Conservation (phyloP, 495 filamentous ascomycete species). For the Penicillium daleae region DNA sequence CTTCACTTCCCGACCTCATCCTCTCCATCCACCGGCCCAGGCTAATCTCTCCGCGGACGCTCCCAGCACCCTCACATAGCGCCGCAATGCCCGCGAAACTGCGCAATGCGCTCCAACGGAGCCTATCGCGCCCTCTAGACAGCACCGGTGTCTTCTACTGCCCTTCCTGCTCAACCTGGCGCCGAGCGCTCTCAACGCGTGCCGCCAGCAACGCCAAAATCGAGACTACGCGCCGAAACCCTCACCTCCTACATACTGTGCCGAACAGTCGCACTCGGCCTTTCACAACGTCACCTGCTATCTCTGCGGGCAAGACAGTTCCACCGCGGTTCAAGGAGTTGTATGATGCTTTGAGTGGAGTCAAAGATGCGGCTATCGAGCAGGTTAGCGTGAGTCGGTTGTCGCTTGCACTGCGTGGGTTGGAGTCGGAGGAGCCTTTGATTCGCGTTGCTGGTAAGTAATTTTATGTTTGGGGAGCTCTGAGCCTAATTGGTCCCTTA, state of each 20-base stretch:
- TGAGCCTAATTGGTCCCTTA: background rate
- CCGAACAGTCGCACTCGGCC: constrained; percentile 12
- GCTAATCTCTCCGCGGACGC: constrained; percentile 13
- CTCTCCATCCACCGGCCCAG: constrained; percentile 15
- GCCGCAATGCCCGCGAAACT: constrained; percentile 47
- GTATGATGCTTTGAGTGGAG: constrained; percentile 60
- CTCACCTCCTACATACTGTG: constrained; percentile 9
- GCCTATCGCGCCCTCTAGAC: constrained; percentile 37
- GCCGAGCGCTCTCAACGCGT: constrained; percentile 40
- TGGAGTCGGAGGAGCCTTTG: constrained; percentile 66
- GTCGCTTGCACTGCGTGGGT: constrained; percentile 76
- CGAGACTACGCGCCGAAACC: constrained; percentile 13
- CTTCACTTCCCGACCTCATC: constrained; percentile 24
- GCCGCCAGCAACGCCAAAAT: constrained; percentile 18
- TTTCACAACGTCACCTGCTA: constrained; percentile 33
- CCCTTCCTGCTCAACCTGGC: constrained; percentile 44
- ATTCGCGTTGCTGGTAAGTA: constrained; percentile 69
- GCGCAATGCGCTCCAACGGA: constrained; percentile 42
- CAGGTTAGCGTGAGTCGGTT: constrained; percentile 76
- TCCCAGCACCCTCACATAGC: constrained; percentile 14
- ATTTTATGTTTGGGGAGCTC: background rate
- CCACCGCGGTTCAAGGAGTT: constrained; percentile 53
- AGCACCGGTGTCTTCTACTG: constrained; percentile 38
- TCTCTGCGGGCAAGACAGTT: constrained; percentile 37
- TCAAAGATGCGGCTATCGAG: constrained; percentile 64